A percentile compares a stretch with the other conserved stretches of the same genome.
These are phyloP conservation scores for Trichosporon sp. DNA, from an alignment of 1,284 basidiomycete genomes.

Conservation along the genomic window DNA sequence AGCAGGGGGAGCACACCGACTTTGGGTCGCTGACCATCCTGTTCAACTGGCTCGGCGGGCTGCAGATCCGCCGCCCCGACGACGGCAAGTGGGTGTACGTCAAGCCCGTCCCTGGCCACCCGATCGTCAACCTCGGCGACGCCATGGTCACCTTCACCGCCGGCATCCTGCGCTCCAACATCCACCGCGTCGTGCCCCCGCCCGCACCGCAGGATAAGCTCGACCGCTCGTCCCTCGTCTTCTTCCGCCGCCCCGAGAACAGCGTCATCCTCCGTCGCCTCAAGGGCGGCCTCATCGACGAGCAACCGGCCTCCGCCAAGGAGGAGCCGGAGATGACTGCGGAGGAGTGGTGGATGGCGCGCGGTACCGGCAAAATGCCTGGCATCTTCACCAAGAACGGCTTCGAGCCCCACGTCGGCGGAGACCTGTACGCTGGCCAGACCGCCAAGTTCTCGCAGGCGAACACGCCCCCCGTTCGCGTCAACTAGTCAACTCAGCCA, in stretches of 20 bases:
- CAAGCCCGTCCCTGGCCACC: conserved; percentile 59
- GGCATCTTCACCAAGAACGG: conserved; percentile 28
- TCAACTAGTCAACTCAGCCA: background rate
- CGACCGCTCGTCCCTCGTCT: conserved; percentile 60
- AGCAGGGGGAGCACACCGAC: conserved; percentile 30
- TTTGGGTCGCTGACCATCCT: conserved; percentile 28
- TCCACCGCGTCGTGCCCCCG: conserved; percentile 48
- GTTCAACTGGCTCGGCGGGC: conserved; percentile 62
- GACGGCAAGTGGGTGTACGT: conserved; percentile 65
- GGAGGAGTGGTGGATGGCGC: conserved; percentile 32
- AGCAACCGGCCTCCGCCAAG: conserved; percentile 16
- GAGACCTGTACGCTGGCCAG: conserved; percentile 14
- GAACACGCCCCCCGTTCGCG: background rate
- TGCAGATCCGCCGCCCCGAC: conserved; percentile 63
- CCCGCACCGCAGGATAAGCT: conserved; percentile 53
- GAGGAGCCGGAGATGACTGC: conserved; percentile 25
- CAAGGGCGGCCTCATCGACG: conserved; percentile 29
- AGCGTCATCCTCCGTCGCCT: conserved; percentile 49
- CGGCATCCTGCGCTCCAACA: conserved; percentile 52
- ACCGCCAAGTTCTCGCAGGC: conserved; percentile 1
- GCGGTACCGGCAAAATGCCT: conserved; percentile 25
- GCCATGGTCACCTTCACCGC: conserved; percentile 59
- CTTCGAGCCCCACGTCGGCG: conserved; percentile 20
- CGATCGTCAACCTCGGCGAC: conserved; percentile 61
- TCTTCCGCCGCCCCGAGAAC: conserved; percentile 61